Percentiles rank a stretch among this genome's conserved stretches.
Evolutionary conservation across 768 basidiomycete genomes (phyloP).

Genomic region (Dacryopinax primogenitus): DNA sequence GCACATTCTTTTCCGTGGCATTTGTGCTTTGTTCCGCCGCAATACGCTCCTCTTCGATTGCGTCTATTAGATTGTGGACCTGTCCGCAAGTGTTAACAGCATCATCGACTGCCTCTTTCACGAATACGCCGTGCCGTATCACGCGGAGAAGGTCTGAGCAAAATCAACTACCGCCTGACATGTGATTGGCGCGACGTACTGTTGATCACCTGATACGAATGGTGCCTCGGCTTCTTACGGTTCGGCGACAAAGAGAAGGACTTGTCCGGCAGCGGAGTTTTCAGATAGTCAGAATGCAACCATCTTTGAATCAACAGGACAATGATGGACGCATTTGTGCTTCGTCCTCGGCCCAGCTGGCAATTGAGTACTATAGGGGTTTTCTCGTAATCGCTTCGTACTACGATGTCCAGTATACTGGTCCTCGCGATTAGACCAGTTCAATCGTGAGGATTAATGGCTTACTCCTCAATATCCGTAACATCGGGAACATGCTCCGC

Average conservation of each 20-base stretch:
- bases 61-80: slow-evolving; percentile 73
- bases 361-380: slow-evolving; percentile 89
- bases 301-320: slow-evolving; percentile 74
- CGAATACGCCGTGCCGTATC: slow-evolving; percentile 68
- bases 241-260: slow-evolving; percentile 30
- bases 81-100: slow-evolving; percentile 76
- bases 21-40: slow-evolving; percentile 66
- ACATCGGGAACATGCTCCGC: slow-evolving; percentile 50
- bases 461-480: slow-evolving; percentile 18
- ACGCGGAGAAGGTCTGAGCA: slow-evolving; percentile 64
- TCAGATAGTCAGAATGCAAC: slow-evolving; percentile 31
- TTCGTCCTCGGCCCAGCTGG: slow-evolving; percentile 85
- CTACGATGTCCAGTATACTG: slow-evolving; percentile 65
- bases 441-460: slow-evolving; percentile 54
- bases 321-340: slow-evolving; percentile 78
- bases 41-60: slow-evolving; percentile 73
- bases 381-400: slow-evolving; percentile 50
- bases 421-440: slow-evolving; percentile 24
- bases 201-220: slow-evolving; percentile 79
- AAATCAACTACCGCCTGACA: slow-evolving; percentile 12
- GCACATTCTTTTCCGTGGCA: slow-evolving; percentile 49
- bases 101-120: slow-evolving; percentile 76
- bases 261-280: slow-evolving; percentile 22
- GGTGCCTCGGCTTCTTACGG: slow-evolving; percentile 32
- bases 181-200: slow-evolving; percentile 37